Evolutionary conservation across 768 basidiomycete species (phyloP).

Genomic region (Panaeolus cyanescens): DNA sequence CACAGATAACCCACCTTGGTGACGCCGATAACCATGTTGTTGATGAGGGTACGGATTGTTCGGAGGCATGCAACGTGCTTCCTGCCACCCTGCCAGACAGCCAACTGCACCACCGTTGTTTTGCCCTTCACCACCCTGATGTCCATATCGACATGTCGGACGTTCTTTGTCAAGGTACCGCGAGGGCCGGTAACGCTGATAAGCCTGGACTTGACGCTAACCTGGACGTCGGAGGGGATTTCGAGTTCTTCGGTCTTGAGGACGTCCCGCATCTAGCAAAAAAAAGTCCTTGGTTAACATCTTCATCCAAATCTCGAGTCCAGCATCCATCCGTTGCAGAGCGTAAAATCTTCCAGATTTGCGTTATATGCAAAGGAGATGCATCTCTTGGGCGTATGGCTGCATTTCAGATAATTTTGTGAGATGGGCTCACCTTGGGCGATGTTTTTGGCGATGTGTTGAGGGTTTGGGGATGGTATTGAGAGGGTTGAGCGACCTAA

Average conservation of each 20-base stretch:
- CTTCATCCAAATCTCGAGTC: slow-evolving; percentile 35
- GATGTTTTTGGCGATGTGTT: slow-evolving; percentile 37
- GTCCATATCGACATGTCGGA: slow-evolving; percentile 94
- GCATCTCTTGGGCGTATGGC: slow-evolving; percentile 14
- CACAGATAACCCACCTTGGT: slow-evolving; percentile 66
- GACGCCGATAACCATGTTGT: slow-evolving; percentile 97
- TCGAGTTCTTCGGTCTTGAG: slow-evolving; percentile 92
- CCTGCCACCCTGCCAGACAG: slow-evolving; percentile 97
- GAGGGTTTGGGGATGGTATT: slow-evolving; percentile 25
- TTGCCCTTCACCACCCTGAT: slow-evolving; percentile 82
- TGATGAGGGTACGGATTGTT: slow-evolving; percentile 92
- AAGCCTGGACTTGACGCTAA: slow-evolving; percentile 87
- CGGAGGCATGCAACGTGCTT: slow-evolving; percentile 99
- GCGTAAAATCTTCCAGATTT: slow-evolving; percentile 22
- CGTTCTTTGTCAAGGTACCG: slow-evolving; percentile 88
- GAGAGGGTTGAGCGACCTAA: slow-evolving; percentile 18
- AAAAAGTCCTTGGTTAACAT: slow-evolving; percentile 27
- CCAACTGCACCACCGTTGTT: slow-evolving; percentile 79
- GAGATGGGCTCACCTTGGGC: slow-evolving; percentile 41
- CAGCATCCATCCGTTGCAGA: slow-evolving; percentile 38
- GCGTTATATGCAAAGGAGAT: slow-evolving; percentile 17
- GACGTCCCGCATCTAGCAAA: slow-evolving; percentile 84
- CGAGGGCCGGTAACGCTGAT: slow-evolving; percentile 93
- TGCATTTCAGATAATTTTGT: slow-evolving; percentile 10
- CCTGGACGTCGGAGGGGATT: slow-evolving; percentile 82